These are phyloP conservation scores for Vigna radiata DNA, from an alignment of 306 rosid genomes.

Conservation along the genomic window DNA sequence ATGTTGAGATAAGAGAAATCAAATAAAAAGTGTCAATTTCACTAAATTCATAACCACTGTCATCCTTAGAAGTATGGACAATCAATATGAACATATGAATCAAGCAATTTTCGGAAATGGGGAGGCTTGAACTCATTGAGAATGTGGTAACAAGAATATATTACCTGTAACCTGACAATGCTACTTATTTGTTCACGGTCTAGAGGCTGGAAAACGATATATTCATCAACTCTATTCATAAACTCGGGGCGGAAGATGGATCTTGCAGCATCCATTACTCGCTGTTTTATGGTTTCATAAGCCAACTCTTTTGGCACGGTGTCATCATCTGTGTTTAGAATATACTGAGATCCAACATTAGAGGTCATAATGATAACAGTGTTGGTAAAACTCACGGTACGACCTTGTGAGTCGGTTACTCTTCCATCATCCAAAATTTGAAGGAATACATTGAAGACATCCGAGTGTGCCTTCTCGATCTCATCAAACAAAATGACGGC, in stretches of 20 bases:
- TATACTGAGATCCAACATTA: constrained; percentile 96
- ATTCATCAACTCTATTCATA: constrained; percentile 96
- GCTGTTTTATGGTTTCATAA: constrained; percentile 84
- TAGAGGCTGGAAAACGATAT: constrained; percentile 95
- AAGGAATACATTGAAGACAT: constrained; percentile 91
- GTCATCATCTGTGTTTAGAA: constrained; percentile 66
- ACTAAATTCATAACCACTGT: not conserved
- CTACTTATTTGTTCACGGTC: constrained; percentile 80
- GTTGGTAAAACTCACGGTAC: constrained; percentile 92
- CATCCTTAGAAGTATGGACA: not conserved
- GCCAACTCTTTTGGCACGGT: constrained; percentile 46
- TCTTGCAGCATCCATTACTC: constrained; percentile 94
- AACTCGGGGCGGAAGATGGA: constrained; percentile 90
- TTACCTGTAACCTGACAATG: constrained; percentile 92
- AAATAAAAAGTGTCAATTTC: not conserved
- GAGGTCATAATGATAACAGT: constrained; percentile 97
- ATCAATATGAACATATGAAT: constrained; percentile 4
- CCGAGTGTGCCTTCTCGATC: constrained; percentile 94
- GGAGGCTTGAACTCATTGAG: not conserved
- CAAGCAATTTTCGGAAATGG: not conserved
- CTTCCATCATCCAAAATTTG: constrained; percentile 95
- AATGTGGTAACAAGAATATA: not conserved
- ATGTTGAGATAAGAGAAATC: not conserved
- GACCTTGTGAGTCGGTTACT: constrained; percentile 95
- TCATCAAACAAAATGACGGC: constrained; percentile 93